Conservation (phyloP, 78 protist species). For the Guillardia theta region DNA sequence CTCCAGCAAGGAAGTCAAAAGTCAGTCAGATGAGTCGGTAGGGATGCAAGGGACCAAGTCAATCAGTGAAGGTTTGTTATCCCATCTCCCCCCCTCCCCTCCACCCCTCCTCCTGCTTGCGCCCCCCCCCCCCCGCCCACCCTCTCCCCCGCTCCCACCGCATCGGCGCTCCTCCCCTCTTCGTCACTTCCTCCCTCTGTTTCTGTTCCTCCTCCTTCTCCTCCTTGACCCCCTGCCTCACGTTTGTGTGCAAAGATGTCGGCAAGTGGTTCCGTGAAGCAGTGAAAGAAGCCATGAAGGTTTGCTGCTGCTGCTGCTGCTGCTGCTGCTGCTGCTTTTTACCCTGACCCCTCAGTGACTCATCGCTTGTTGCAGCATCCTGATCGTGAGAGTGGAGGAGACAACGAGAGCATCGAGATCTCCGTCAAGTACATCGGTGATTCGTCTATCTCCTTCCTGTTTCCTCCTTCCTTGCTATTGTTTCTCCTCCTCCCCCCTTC, state of each 20-base stretch:
- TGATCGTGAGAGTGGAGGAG: no score
- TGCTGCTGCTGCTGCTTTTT: no score
- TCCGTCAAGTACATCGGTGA: no score
- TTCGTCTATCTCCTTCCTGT: background rate
- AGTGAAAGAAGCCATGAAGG: no score
- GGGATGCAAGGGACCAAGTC: background rate
- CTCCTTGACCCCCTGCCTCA: background rate
- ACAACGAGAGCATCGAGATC: no score
- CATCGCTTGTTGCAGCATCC: no score
- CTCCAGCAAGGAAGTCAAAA: no score
- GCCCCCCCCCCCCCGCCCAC: background rate
- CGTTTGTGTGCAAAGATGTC: no score
- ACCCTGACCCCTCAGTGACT: no score
- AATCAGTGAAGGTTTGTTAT: background rate
- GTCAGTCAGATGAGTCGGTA: no score
- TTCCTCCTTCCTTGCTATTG: background rate
- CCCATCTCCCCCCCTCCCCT: background rate
- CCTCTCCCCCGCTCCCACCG: background rate
- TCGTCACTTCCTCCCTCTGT: background rate
- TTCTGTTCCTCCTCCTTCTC: background rate
- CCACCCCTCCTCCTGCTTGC: background rate
- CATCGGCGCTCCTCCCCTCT: background rate
- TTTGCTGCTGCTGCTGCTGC: no score
- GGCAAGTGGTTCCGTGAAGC: no score
- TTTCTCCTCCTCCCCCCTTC: background rate